These are phyloP conservation scores for Lodderomyces parapsilosis DNA, from an alignment of 1,139 yeast species.

Conservation along the genomic window DNA sequence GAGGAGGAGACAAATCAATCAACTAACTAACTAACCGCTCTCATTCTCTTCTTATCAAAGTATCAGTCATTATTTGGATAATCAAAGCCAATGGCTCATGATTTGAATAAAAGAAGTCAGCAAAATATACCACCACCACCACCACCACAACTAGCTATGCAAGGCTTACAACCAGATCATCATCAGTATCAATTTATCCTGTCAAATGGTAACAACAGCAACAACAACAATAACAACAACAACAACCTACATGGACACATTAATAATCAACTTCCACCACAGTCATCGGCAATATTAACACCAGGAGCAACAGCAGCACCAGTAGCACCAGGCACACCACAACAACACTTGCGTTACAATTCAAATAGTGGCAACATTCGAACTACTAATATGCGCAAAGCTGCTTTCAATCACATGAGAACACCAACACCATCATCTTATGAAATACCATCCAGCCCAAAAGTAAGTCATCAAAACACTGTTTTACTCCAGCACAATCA, in stretches of 20 bases:
- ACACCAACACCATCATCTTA: constrained; percentile 46
- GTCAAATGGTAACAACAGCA: constrained; percentile 9
- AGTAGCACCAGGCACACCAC: constrained; percentile 11
- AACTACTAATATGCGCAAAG: constrained; percentile 10
- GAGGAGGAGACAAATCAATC: too few relatives aligned
- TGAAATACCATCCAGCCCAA: constrained; percentile 46
- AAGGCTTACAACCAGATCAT: constrained; percentile 10
- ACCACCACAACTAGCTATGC: constrained; percentile 12
- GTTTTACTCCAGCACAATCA: constrained; percentile 24
- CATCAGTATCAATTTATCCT: background rate
- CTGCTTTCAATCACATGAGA: constrained; percentile 19
- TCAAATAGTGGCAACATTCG: constrained; percentile 11
- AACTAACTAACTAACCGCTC: background rate
- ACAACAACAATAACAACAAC: too few relatives aligned
- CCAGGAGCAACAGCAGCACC: constrained; percentile 3
- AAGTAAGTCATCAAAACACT: constrained; percentile 19
- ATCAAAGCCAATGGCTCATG: constrained; percentile 33
- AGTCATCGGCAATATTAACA: too few relatives aligned
- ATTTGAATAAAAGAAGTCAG: constrained; percentile 31
- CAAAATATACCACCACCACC: constrained; percentile 29
- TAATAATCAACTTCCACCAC: background rate
- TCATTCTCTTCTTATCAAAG: constrained; percentile 14
- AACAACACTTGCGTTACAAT: constrained; percentile 6
- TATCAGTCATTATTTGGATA: constrained; percentile 20
- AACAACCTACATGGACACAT: constrained; percentile 4